Conservation (phyloP, 1,284 basidiomycete species). For the Irpex sp. region DNA sequence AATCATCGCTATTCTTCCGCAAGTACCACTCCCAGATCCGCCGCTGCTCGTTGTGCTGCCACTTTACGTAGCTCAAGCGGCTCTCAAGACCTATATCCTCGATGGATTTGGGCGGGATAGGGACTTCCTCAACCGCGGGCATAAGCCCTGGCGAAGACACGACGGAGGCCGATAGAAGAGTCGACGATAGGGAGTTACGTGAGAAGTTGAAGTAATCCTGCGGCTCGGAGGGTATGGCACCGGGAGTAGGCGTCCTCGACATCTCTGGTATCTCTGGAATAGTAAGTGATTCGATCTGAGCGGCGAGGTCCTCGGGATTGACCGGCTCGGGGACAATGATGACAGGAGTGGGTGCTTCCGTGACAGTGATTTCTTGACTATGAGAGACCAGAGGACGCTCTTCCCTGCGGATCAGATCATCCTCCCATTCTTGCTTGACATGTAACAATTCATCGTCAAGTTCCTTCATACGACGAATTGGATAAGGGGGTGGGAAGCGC, state of each 20-base stretch:
- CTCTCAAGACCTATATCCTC: conserved; percentile 71
- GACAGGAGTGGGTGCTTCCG: conserved; percentile 21
- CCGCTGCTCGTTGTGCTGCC: conserved; percentile 80
- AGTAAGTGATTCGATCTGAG: conserved; percentile 68
- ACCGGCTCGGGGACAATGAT: conserved; percentile 18
- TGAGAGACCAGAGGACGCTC: conserved; percentile 50
- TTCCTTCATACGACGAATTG: conserved; percentile 83
- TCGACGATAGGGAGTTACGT: conserved; percentile 24
- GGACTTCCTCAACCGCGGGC: conserved; percentile 34
- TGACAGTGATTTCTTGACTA: conserved; percentile 42
- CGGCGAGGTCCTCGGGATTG: conserved; percentile 54
- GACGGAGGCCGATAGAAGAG: conserved; percentile 14
- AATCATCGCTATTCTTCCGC: conserved; percentile 76
- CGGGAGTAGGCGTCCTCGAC: conserved; percentile 42
- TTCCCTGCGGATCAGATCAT: conserved; percentile 77
- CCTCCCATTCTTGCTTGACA: conserved; percentile 76
- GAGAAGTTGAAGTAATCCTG: conserved; percentile 43
- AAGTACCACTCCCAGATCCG: conserved; percentile 93
- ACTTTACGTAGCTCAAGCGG: conserved; percentile 65
- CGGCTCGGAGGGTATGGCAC: conserved; percentile 21
- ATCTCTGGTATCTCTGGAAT: conserved; percentile 34
- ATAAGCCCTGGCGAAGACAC: conserved; percentile 23
- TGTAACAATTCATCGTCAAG: conserved; percentile 72
- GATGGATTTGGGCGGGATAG: conserved; percentile 43
- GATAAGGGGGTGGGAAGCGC: conserved; percentile 86